Evolutionary conservation across 1,284 basidiomycete species (phyloP).

Genomic region (Puccinia hordei): DNA sequence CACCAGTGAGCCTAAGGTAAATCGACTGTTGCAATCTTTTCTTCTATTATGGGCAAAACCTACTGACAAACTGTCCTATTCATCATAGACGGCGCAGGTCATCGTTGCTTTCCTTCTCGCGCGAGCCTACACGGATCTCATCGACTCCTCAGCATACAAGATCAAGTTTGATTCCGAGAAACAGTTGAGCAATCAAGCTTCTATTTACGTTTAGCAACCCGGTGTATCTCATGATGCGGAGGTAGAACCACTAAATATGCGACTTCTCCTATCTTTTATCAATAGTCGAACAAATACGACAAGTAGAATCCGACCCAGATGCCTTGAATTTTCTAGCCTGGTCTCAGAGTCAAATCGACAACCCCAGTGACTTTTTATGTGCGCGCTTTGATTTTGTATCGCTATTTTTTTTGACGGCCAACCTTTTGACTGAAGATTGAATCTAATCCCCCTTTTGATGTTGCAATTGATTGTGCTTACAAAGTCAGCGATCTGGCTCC

Average conservation of each 20-base stretch:
- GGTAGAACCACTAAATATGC: not conserved
- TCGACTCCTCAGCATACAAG: conserved; percentile 29
- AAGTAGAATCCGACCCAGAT: conserved; percentile 32
- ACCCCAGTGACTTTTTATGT: conserved; percentile 49
- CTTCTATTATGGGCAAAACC: not conserved
- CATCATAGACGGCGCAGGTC: conserved; percentile 31
- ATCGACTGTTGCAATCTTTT: not conserved
- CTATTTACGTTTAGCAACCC: not conserved
- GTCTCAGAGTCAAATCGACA: conserved; percentile 32
- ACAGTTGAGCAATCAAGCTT: conserved; percentile 15
- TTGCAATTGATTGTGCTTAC: not conserved
- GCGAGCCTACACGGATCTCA: conserved; percentile 31
- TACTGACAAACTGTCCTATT: not conserved
- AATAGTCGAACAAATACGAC: conserved; percentile 1
- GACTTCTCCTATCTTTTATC: not conserved
- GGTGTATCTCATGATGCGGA: not conserved
- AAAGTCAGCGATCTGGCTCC: conserved; percentile 51
- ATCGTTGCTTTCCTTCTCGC: conserved; percentile 32
- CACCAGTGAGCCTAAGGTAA: conserved; percentile 41
- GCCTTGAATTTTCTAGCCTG: conserved; percentile 40
- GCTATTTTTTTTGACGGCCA: not conserved
- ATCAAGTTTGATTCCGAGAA: conserved; percentile 26
- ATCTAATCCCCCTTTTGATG: not conserved
- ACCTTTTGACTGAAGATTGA: not conserved
- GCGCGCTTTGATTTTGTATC: no score